Conservation (phyloP, 345 rosid species). For the Salix caprea region DNA sequence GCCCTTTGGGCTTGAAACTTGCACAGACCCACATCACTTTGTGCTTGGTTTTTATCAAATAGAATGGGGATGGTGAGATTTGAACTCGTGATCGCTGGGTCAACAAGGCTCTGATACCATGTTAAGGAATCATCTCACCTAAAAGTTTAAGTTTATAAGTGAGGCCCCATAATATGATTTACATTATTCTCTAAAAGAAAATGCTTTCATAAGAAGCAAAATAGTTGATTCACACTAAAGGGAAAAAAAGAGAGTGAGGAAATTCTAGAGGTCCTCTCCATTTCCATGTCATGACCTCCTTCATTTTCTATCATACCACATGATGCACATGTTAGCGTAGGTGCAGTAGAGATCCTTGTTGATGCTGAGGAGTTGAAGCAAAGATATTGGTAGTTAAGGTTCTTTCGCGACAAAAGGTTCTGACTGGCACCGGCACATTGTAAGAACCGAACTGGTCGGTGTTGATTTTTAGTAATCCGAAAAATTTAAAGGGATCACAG, state of each 20-base stretch:
- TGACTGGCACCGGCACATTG: neutral
- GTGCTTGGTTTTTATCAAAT: no score
- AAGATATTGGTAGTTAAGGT: neutral
- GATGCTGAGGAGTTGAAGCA: neutral
- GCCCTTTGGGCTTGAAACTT: no score
- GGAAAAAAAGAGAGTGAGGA: neutral
- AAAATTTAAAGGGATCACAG: neutral
- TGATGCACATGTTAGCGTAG: neutral
- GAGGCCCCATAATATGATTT: no score
- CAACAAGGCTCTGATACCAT: no score
- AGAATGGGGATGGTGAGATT: no score
- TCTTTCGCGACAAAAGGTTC: neutral
- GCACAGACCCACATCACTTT: no score
- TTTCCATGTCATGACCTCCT: neutral
- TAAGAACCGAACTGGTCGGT: neutral
- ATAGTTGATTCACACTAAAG: neutral
- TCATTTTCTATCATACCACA: neutral
- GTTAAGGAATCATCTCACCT: no score
- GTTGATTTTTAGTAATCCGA: neutral
- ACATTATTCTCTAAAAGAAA: neutral
- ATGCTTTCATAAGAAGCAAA: constrained; percentile 1
- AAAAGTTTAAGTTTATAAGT: no score
- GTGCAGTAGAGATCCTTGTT: neutral
- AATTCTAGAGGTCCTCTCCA: neutral
- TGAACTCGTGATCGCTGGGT: no score